Base-by-base conservation (phyloP, 257 asterid genomes). In the Salvia miltiorrhiza region DNA sequence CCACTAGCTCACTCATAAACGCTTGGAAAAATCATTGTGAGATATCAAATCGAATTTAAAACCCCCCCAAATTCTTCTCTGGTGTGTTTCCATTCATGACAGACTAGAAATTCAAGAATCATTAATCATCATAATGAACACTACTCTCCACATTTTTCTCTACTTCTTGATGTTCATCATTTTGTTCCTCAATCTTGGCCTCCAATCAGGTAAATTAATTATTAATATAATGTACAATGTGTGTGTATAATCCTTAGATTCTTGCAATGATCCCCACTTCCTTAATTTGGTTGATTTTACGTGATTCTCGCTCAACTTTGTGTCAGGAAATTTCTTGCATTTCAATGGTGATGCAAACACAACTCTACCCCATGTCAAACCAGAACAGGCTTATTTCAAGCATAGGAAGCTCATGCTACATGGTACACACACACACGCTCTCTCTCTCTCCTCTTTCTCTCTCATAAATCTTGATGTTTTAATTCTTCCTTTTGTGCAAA, bases 351-450 rank as follows among this genome's bases (percentile, higher is more conserved):
- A 58, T 76, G 77, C 21, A 32, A 76, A 66, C 79, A 79, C 19
- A 49, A 73, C 80, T 20, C 39, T 28, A 53, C 53, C 55, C 12
- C 32, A 45, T 55, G 21, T 54, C 26, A 60, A 48, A 5, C 80
- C 77, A n/a, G 71, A 72, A 56, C 60, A 59, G 41, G 71, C 81
- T 55, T 59, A 80, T 49, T 63, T 67, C 16, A 70, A 45, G 43
- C 73, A 69, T 70, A 85, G 94, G 72, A 87, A 83, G 43, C 73
- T 85, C 57, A 68, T 81, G 79, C 47, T 54, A 3, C 78, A 81
- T 71, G 90, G 88, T 85, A 69, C 7, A 37, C 37, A n/a, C 37
- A 11, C 60, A 17, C 45, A 20, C 35, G 5, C 49, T 17, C 48
- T 12, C 48, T 32, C 71, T 30, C 59, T 6, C 4, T 43, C 5